Evolutionary conservation across 495 filamentous ascomycete genomes (phyloP), one percentile per base, ranked within the genome.

Genomic region (Penicillium crystallinum): DNA sequence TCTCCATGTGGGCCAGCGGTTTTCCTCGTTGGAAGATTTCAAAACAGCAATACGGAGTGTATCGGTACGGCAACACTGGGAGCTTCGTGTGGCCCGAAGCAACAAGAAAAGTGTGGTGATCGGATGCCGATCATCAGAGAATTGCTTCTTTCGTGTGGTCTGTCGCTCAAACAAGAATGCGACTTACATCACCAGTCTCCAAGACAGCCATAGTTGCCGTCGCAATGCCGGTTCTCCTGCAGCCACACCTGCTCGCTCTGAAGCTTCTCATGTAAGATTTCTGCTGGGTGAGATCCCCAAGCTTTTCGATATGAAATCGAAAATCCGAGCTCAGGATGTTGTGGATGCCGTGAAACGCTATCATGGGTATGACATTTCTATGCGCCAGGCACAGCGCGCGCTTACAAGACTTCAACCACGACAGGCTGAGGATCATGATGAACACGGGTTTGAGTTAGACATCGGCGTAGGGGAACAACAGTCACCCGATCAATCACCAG

Each of bases 71-170:
- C 73, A 76, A 43, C 71, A 76, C 50, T 76, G 73, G 73, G 71
- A 76, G 54, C 67, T 76, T 33, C 70, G 73, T 25, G 73, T 74
- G 23, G 67, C 66, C 43, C 64, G 73, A 30, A 76, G 71, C 64
- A 74, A 74, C 50, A 74, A 74, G 59, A 74, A 76, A 45, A 76
- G 73, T 31, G 73, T 76, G 36, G 73, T 76, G 8, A 67, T 74
- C 46, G 70, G 71, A 17, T 76, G 73, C 55, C 67, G 71, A 35
- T 74, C 73, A 10, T 68, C 63, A 14, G 49, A 55, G 54, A 73
- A 69, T 64, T 74, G 73, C 55, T 72, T 61, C 53, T 76, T 74
- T 46, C 73, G 73, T 17, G 73, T 73, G 22, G 73, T 74, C 49
- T 76, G 73, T 52, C 73, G 73, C 41, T 70, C 70, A 22, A 76